These are phyloP conservation scores for Populus euphratica DNA, from an alignment of 345 rosid species.

Conservation along the genomic window DNA sequence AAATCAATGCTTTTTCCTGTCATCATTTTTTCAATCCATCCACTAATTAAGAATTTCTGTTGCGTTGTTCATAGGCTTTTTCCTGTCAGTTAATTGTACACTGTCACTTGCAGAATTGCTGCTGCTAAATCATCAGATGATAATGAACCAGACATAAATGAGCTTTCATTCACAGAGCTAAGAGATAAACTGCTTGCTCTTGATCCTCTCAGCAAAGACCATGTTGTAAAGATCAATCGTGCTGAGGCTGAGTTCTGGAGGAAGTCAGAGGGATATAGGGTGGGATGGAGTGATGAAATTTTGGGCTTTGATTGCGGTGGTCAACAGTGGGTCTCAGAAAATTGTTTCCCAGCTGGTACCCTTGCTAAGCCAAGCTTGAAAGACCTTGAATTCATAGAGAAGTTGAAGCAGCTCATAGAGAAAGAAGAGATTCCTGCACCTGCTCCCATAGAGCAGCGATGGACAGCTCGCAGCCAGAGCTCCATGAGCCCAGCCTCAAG, in stretches of 20 bases:
- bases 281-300: constrained; percentile 96
- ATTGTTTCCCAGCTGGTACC: constrained; percentile 91
- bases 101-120: constrained; percentile 40
- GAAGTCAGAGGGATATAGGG: constrained; percentile 91
- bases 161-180: constrained; percentile 77
- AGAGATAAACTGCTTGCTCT: constrained; percentile 89
- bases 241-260: constrained; percentile 98
- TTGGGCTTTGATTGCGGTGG: constrained; percentile 99
- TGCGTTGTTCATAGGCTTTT: background rate
- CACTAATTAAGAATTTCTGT: background rate
- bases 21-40: background rate
- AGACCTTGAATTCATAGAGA: constrained; percentile 86
- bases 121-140: constrained; percentile 40
- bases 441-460: constrained; percentile 93
- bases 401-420: constrained; percentile 76
- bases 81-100: constrained; percentile 11
- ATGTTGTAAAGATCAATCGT: constrained; percentile 65
- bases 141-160: constrained; percentile 53
- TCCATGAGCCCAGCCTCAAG: constrained; percentile 87
- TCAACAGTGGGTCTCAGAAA: constrained; percentile 98
- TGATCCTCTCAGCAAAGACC: constrained; percentile 87
- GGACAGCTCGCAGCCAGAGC: constrained; percentile 88
- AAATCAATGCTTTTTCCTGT: background rate
- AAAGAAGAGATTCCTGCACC: constrained; percentile 78
- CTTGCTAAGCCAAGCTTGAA: constrained; percentile 81